Base-by-base conservation (phyloP, 106 monocot species). In the Acorus gramineus region DNA sequence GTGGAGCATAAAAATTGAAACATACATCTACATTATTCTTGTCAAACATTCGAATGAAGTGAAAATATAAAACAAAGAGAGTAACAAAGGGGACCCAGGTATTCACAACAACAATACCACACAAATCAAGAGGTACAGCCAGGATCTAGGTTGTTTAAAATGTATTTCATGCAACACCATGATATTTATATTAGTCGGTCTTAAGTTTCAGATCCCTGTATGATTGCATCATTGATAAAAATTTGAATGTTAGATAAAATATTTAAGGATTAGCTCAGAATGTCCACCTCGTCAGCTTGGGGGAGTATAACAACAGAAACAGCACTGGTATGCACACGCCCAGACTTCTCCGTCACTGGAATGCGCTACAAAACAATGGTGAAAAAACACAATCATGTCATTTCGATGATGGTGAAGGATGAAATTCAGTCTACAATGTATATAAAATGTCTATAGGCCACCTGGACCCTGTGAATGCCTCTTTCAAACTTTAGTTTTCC, bases 391-490 rank as follows among this genome's bases (percentile, higher is more conserved):
- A 45, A 55, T 49, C 4, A 52, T 63, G 5, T 11, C 49, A 4
- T 11, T 8, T 7, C 52, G 49, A 42, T 11, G 7, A 42, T 56
- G 28, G 28, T 28, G 28, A 28, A 28, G 28, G 28, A 28, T 28
- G 28, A 28, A 28, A 28, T 28, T 28, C 28, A 28, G 28, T 28
- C 28, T 28, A 28, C 28, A 28, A 28, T 28, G 1, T 28, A 28
- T 28, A 1, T 28, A 28, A 28, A 28, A 28, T 28, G 28, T 67
- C 53, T 7, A 7, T 13, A 60, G 6, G 46, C 14, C 47, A 98
- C 96, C 88, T 98, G 96, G 63, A 98, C 96, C 79, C 96, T 81
- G 67, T 98, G 96, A 81, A 98, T 79, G 59, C 96, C 96, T 74
- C 88, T 98, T 76, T 98, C 96, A 86, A 85, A 98, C 69, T 98